Evolutionary conservation across 2,329 filamentous ascomycete genomes (phyloP), one percentile per base, ranked within the genome.

Genomic region (Neonectria coccinea): DNA sequence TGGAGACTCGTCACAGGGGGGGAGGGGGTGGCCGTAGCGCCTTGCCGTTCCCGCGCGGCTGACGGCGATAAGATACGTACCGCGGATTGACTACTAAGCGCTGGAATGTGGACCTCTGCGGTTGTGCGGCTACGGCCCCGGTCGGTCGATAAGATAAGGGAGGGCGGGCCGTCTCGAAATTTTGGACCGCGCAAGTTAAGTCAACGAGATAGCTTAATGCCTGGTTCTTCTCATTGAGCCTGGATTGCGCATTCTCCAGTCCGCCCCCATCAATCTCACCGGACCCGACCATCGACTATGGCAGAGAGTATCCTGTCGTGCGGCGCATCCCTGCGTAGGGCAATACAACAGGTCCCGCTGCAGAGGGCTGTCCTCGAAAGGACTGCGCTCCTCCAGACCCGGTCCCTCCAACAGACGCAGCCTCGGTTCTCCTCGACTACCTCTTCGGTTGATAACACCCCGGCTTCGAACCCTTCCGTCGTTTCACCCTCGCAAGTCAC

Each of bases 301-400:
- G 67, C 71, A 20, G 64, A 70, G 16, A 73, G 69, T 51, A 66
- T 77, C n/a, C 48, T 77, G 52, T 54, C 69, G 22, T 74, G 74
- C 57, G 58, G 71, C 41, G 68, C 62, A 53, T 78, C 73, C 54
- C 55, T 79, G 42, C 70, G 71, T 44, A 73, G 72, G 58, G 67
- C 74, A 9, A 48, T 74, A 5, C 72, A 71, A 20, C 33, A 62
- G 31, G 9, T 69, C 4, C 63, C 68, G 14, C 64, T 42, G 20
- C 60, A 68, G 18, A 62, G 56, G 52, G 16, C 41, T 2, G 44
- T 52, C 31, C 45, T 64, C 18, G 51, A 68, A 20, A 56, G 63
- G 25, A 22, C 50, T 20, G 41, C 65, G 7, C n/a, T 64, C 22
- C 50, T 67, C 10, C 64, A 59, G 57, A 11, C 63, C 44, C 58